Conservation (phyloP, 768 basidiomycete species). For the Auricularia sp. region DNA sequence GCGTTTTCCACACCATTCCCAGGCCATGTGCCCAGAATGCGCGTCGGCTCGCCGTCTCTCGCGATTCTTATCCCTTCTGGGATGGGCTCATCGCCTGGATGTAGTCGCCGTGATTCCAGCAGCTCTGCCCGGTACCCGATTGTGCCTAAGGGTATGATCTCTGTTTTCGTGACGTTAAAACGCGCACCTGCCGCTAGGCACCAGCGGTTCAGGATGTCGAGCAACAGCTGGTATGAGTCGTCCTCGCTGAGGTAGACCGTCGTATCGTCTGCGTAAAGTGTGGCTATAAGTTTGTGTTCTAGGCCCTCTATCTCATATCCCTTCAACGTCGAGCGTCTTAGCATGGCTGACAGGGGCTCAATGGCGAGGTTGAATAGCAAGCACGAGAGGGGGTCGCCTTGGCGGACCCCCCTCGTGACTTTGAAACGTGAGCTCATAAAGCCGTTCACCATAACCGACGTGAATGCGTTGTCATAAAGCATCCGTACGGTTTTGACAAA, state of each 20-base stretch:
- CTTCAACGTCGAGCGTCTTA: constrained; percentile 15
- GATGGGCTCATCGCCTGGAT: constrained; percentile 4
- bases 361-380: not conserved
- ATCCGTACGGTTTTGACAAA: constrained; percentile 18
- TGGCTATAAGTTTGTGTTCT: constrained; percentile 16
- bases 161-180: constrained; percentile 34
- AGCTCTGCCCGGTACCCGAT: constrained; percentile 12
- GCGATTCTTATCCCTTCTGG: constrained; percentile 19
- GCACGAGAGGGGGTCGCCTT: not conserved
- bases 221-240: constrained; percentile 20
- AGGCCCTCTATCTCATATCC: constrained; percentile 14
- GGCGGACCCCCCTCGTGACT: too few relatives aligned
- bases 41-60: constrained; percentile 18
- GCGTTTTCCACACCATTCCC: constrained; percentile 19
- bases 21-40: constrained; percentile 25
- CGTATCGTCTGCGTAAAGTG: constrained; percentile 36
- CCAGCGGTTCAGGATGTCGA: constrained; percentile 27
- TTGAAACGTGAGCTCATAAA: too few relatives aligned
- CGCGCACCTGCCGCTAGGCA: constrained; percentile 30
- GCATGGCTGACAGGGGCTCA: constrained; percentile 4
- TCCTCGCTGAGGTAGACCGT: constrained; percentile 23
- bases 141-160: constrained; percentile 26
- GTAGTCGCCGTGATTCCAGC: not conserved
- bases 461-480: too few relatives aligned
- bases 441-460: too few relatives aligned